Base-by-base conservation (phyloP, 2,329 filamentous ascomycete genomes). In the Fusarium circinatum region DNA sequence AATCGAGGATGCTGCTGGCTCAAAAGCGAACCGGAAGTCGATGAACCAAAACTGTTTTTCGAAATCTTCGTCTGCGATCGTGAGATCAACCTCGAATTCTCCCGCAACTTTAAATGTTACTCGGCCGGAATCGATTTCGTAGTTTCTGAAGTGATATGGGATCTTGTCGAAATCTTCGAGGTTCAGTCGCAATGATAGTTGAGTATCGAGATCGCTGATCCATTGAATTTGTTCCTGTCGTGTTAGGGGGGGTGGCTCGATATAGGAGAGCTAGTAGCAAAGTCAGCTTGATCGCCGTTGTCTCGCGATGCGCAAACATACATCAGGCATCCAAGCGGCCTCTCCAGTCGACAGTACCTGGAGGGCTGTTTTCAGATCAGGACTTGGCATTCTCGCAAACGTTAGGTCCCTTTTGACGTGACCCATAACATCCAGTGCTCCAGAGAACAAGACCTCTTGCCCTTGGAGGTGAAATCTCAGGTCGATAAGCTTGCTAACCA, bases 81-180 rank as follows among this genome's bases (percentile, higher is more conserved):
- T 95, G 58, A 99, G 88, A 80, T 98, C 96, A 26, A 98, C 90
- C 81, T 98, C 96, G 77, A 98, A 98, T 81, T 98, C 96, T 60
- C 90, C 89, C 6, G 89, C 85, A 3, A 98, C 93, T 52, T 86
- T 89, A 81, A 99, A 99, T 0, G 95, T 98, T 12, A 93, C 96
- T 55, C 96, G 91, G n/a, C 97, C 96, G 58, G 94, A 93, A 59
- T 89, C 88, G 68, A 99, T 93, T 10, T 87, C 88, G 83, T 95
- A 98, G 68, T 93, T 88, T 76, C 88, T 89, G 80, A 98, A 94
- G 61, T 93, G 88, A n/a, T 85, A 83, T 2, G 96, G 96, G 57
- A 91, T 89, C 67, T 87, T 90, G 51, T 98, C 89, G 71, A 91
- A 90, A 75, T 98, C 95, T 68, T 97, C 89, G 20, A 98, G 85